These are phyloP conservation scores for Paramecium tetraurelia DNA, from an alignment of 73 alveolate species.

Conservation along the genomic window DNA sequence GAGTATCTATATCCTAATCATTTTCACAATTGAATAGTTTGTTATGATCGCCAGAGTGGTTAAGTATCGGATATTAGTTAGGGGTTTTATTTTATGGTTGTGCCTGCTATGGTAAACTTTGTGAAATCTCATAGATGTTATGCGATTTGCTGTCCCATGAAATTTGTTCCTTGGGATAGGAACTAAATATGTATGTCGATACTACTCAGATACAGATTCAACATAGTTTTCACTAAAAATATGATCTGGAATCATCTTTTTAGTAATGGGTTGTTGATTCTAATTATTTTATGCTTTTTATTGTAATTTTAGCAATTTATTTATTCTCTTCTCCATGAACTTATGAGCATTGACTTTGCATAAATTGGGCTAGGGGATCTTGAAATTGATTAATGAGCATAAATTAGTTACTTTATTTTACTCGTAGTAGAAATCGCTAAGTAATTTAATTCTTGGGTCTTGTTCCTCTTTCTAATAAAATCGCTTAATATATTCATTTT, in stretches of 20 bases:
- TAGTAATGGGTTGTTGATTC: slow-evolving; percentile 24
- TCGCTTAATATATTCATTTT: slow-evolving; percentile 52
- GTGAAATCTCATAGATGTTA: slow-evolving; percentile 12
- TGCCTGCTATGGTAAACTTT: not conserved
- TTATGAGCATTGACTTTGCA: not conserved
- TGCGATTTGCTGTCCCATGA: slow-evolving; percentile 40
- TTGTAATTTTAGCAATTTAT: not conserved
- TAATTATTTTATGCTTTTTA: slow-evolving; percentile 12
- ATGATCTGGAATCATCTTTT: slow-evolving; percentile 32
- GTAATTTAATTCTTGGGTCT: slow-evolving; percentile 29
- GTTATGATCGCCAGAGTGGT: slow-evolving; percentile 12
- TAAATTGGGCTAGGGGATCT: slow-evolving; percentile 11
- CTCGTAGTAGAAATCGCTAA: slow-evolving; percentile 15
- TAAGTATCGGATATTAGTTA: not conserved
- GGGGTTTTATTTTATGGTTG: not conserved
- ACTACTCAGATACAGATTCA: slow-evolving; percentile 39
- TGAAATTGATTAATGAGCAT: not conserved
- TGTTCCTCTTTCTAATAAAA: slow-evolving; percentile 37
- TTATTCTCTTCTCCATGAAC: slow-evolving; percentile 31
- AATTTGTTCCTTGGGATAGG: slow-evolving; percentile 13
- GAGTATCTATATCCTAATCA: not conserved
- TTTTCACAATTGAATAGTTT: not conserved
- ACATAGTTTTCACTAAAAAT: slow-evolving; percentile 42
- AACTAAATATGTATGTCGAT: not conserved
- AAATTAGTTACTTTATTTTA: not conserved